Percentiles rank a stretch among this genome's conserved stretches.
Evolutionary conservation across 2,329 filamentous ascomycete species (phyloP).

Genomic region (Talaromyces pinophilus): DNA sequence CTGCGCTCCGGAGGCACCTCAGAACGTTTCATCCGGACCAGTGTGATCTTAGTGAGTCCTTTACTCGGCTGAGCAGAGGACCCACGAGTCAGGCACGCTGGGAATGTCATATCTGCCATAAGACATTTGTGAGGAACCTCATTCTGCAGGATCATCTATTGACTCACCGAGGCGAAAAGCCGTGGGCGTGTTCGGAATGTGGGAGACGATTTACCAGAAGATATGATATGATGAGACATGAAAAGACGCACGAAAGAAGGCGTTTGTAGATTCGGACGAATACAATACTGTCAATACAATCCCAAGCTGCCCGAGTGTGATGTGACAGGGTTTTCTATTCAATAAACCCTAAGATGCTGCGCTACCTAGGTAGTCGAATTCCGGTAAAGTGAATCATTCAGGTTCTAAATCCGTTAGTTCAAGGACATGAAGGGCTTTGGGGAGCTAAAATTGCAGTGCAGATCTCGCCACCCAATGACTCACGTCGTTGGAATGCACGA

Average conservation of each 20-base stretch:
- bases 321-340: no score
- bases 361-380: no score
- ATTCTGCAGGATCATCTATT: slow-evolving; percentile 5
- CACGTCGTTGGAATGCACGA: background rate
- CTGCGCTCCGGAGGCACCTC: slow-evolving; percentile 1
- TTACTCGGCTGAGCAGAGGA: background rate
- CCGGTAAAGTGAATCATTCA: no score
- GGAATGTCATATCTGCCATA: background rate
- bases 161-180: background rate
- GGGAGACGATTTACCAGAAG: background rate
- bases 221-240: slow-evolving; percentile 7
- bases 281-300: background rate
- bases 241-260: slow-evolving; percentile 3
- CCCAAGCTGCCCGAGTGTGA: no score
- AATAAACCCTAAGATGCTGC: no score
- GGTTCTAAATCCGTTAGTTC: background rate
- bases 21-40: slow-evolving; percentile 11
- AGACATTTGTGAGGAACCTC: background rate
- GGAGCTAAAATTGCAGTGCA: background rate
- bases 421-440: background rate
- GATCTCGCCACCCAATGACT: background rate
- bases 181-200: slow-evolving; percentile 6
- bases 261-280: background rate
- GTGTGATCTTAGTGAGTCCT: slow-evolving; percentile 7
- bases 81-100: background rate